These are phyloP conservation scores for Heritiera fomes DNA, from an alignment of 345 rosid genomes.

Conservation along the genomic window DNA sequence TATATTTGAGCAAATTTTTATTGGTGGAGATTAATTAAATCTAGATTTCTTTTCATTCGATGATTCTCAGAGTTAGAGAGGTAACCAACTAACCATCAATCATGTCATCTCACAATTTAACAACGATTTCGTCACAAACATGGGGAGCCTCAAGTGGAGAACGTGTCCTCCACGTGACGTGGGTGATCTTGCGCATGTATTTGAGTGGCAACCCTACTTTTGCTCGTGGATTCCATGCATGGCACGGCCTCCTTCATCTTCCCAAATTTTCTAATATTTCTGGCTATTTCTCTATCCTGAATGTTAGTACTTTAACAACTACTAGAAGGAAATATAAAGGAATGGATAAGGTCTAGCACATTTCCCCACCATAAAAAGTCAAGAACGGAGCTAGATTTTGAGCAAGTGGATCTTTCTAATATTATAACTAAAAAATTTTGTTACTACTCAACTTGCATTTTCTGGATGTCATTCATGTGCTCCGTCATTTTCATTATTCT, in stretches of 20 bases:
- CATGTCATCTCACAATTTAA: not conserved
- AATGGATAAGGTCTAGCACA: not conserved
- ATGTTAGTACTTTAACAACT: not conserved
- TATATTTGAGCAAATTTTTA: no score
- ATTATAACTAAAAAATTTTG: not conserved
- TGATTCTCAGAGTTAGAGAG: no score
- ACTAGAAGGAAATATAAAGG: not conserved
- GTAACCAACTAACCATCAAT: not conserved
- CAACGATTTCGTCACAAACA: not conserved
- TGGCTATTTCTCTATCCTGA: not conserved
- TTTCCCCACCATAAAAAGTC: not conserved
- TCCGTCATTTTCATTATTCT: not conserved
- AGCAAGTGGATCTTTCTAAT: not conserved
- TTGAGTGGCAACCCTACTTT: not conserved
- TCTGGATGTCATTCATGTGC: not conserved
- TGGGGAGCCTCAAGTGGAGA: not conserved
- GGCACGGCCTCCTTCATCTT: not conserved
- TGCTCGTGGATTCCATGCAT: slow-evolving; percentile 8
- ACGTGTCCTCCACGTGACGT: not conserved
- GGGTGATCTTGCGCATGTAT: not conserved
- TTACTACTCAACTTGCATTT: not conserved
- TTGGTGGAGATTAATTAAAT: not conserved
- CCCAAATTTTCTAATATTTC: not conserved
- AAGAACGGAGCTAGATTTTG: not conserved
- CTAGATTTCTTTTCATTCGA: no score